Base-by-base conservation (phyloP, 2,329 filamentous ascomycete species). In the Myriosclerotinia duriaeana region DNA sequence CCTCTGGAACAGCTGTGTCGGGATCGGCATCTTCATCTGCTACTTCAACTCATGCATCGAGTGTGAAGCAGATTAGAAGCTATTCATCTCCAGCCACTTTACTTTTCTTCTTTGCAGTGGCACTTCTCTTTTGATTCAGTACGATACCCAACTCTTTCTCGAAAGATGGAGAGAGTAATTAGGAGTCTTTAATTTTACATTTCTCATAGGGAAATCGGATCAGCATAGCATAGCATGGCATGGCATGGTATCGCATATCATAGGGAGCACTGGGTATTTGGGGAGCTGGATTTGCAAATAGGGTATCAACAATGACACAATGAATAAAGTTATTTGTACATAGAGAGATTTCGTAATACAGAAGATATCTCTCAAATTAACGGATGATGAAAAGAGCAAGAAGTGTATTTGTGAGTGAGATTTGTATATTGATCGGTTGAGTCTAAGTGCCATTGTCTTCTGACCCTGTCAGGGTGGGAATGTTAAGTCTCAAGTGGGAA, bases 1-100 rank as follows among this genome's bases (percentile, higher is more conserved):
- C 60, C 12, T n/a, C 60, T 42, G 60, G 59, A 52, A 61, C 58
- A 50, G n/a, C 38, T 6, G 54, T 58, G 11, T 44, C 38, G 38
- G 22, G 5, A 14, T 50, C 48, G n/a, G n/a, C 54, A 11, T 44
- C 54, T 30, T 15, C 56, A 36, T 61, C 58, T 20, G 34, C 58
- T 50, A 50, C 30, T 7, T 50, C 58, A 17, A 61, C 44, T 40
- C 30, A 61, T 50, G 7, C 58, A 26, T 61, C 58, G 5, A 26
- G 58, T 61, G 44, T 44, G 9, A 38, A 50, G 8, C 58, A 38
- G 34, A 26, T 40, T 12, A 50, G 46, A 38, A 50, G 14, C 14
- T 50, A 50, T 30, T 50, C 26, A 38, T 50, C 58, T 50, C n/a
- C n/a, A 36, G 26, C 20, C 7, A 20, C 8, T 38, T n/a, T 22